Evolutionary conservation across 257 asterid genomes (phyloP).

Genomic region (Handroanthus guayacan): DNA sequence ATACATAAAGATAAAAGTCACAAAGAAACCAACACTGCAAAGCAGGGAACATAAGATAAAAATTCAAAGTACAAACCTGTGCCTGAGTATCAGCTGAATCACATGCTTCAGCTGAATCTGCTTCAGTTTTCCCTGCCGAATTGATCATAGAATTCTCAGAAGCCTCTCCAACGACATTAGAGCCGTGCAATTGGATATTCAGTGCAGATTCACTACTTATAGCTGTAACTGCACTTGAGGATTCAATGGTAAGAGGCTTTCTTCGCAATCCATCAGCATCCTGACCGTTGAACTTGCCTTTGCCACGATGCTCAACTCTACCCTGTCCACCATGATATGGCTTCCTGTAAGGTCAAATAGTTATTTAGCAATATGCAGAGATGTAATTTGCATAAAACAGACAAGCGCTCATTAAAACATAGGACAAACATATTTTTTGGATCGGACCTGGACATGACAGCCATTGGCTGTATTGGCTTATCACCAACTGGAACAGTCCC

Average conservation of each 20-base stretch:
- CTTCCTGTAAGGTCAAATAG: slow-evolving; percentile 56
- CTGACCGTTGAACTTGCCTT: slow-evolving; percentile 58
- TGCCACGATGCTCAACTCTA: slow-evolving; percentile 61
- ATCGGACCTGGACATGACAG: slow-evolving; percentile 62
- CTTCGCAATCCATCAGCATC: slow-evolving; percentile 68
- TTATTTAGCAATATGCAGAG: slow-evolving; percentile 35
- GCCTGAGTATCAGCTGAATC: slow-evolving; percentile 78
- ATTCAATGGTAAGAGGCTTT: slow-evolving; percentile 53
- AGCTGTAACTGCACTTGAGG: slow-evolving; percentile 38
- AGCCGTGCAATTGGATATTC: slow-evolving; percentile 41
- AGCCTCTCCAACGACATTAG: slow-evolving; percentile 49
- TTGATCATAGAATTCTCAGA: slow-evolving; percentile 44
- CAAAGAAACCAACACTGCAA: slow-evolving; percentile 25
- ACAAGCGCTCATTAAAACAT: not conserved
- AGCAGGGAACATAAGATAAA: slow-evolving; percentile 8
- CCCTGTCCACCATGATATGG: slow-evolving; percentile 57
- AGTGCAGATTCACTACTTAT: slow-evolving; percentile 45
- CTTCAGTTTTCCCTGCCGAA: slow-evolving; percentile 48
- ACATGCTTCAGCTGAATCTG: slow-evolving; percentile 53
- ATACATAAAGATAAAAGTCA: slow-evolving; percentile 34
- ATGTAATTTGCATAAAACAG: not conserved
- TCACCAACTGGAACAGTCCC: slow-evolving; percentile 48
- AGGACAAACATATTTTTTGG: slow-evolving; percentile 14
- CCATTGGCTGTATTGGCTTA: slow-evolving; percentile 49
- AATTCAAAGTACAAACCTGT: slow-evolving; percentile 51